Evolutionary conservation across 805 yeast genomes (phyloP).

Genomic region (Yarrowia osloensis): DNA sequence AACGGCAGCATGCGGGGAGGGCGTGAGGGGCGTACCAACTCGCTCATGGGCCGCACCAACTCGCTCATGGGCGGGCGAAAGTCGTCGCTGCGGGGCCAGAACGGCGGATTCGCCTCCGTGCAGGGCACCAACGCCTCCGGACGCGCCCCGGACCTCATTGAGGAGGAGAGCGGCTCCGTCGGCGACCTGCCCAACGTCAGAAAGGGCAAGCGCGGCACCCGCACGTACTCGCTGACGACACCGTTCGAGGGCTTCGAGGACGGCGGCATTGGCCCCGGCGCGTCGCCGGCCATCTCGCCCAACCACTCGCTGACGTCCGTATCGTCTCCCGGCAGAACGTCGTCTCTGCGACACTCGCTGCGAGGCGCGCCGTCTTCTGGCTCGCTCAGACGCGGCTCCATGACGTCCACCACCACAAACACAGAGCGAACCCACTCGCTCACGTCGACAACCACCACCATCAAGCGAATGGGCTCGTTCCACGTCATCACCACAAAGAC

Average conservation of each 20-base stretch:
- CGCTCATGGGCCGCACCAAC: constrained; percentile 16
- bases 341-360: not conserved
- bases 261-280: constrained; percentile 30
- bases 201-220: constrained; percentile 25
- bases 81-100: constrained; percentile 27
- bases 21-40: not conserved
- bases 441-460: constrained; percentile 43
- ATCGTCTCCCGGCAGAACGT: not conserved
- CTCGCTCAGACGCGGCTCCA: constrained; percentile 36
- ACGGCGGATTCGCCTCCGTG: constrained; percentile 26
- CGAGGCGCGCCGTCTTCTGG: constrained; percentile 11
- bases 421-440: constrained; percentile 44
- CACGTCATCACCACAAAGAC: constrained; percentile 42
- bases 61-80: constrained; percentile 28
- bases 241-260: constrained; percentile 33
- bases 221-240: constrained; percentile 37
- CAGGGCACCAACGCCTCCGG: constrained; percentile 25
- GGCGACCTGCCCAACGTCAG: constrained; percentile 22
- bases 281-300: constrained; percentile 12
- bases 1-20: constrained; percentile 16
- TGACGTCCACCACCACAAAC: constrained; percentile 39
- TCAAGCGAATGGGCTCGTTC: constrained; percentile 44
- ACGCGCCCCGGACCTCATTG: not conserved
- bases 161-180: constrained; percentile 9
- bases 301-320: constrained; percentile 13